Evolutionary conservation across 768 basidiomycete genomes (phyloP).

Genomic region (Strobilomyces dryophilus): DNA sequence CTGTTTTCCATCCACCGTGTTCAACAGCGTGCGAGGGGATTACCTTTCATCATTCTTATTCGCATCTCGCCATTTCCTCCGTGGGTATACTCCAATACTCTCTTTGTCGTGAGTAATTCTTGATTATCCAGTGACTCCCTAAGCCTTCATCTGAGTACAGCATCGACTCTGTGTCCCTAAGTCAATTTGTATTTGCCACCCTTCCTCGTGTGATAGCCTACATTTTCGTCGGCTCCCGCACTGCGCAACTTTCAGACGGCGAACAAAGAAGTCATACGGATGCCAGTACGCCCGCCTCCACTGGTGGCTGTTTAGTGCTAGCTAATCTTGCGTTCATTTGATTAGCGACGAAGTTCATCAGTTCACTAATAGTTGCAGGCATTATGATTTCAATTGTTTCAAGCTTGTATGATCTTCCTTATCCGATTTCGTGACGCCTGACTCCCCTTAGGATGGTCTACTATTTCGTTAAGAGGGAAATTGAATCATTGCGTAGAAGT

Average conservation of each 20-base stretch:
- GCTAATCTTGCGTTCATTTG: conserved; percentile 9
- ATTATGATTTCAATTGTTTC: conserved; percentile 53
- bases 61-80: conserved; percentile 81
- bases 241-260: conserved; percentile 73
- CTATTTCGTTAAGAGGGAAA: conserved; percentile 56
- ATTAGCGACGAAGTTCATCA: conserved; percentile 62
- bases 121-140: neutral
- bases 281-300: conserved; percentile 43
- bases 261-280: conserved; percentile 74
- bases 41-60: conserved; percentile 79
- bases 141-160: conserved; percentile 40
- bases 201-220: conserved; percentile 69
- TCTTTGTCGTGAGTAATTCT: conserved; percentile 61
- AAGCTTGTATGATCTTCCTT: conserved; percentile 52
- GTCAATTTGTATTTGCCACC: conserved; percentile 76
- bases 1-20: neutral
- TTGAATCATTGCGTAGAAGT: conserved; percentile 48
- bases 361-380: conserved; percentile 55
- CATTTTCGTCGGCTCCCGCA: conserved; percentile 73
- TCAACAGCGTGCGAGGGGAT: conserved; percentile 62
- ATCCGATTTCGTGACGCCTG: conserved; percentile 11
- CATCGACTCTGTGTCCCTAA: conserved; percentile 67
- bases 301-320: neutral
- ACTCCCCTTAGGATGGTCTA: conserved; percentile 56
- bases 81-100: conserved; percentile 81